Evolutionary conservation across 2,329 filamentous ascomycete species (phyloP).

Genomic region (Alternaria arborescens): DNA sequence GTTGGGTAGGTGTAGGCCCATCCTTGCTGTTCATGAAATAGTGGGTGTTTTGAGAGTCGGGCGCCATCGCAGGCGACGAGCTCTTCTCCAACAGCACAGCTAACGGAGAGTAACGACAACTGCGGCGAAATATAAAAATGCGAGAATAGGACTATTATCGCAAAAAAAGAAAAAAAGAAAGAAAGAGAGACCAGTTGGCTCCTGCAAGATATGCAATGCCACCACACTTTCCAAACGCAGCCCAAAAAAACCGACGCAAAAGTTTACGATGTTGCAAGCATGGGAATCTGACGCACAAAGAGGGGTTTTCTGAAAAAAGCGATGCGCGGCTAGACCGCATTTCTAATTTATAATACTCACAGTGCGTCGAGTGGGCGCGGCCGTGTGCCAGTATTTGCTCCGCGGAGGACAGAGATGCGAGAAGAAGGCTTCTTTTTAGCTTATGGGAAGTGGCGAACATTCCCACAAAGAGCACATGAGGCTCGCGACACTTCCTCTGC

Average conservation of each 20-base stretch:
- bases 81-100: background rate
- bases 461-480: constrained; percentile 5
- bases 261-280: constrained; percentile 13
- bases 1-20: constrained; percentile 18
- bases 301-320: constrained; percentile 12
- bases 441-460: background rate
- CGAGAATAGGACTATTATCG: background rate
- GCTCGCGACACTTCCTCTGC: constrained; percentile 8
- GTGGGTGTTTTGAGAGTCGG: constrained; percentile 3
- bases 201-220: background rate
- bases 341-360: constrained; percentile 16
- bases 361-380: background rate
- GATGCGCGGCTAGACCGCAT: constrained; percentile 21
- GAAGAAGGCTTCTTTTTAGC: constrained; percentile 5
- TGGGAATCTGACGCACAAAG: constrained; percentile 15
- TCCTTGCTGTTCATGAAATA: constrained; percentile 5
- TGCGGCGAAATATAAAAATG: background rate
- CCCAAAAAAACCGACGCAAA: background rate
- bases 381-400: background rate
- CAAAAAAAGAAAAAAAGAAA: background rate
- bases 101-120: background rate
- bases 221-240: background rate
- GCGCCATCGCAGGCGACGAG: constrained; percentile 6
- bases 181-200: background rate
- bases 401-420: constrained; percentile 5